These are phyloP conservation scores for Kwoniella botswanensis DNA, from an alignment of 768 basidiomycete species.

Conservation along the genomic window DNA sequence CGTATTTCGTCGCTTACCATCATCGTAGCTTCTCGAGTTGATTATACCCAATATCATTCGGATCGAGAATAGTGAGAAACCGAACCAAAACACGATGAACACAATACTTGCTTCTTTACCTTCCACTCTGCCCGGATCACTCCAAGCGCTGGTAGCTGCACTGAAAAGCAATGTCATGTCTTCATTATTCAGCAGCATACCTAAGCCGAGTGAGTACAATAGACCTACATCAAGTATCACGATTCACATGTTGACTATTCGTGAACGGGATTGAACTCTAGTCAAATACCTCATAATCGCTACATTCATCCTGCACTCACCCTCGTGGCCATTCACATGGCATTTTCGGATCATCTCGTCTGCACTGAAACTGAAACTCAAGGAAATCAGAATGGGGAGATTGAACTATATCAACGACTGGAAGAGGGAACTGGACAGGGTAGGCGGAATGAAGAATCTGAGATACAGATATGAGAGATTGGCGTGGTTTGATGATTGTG, in stretches of 20 bases:
- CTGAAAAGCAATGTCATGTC: conserved; percentile 3
- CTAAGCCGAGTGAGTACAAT: conserved; percentile 22
- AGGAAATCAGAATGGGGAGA: conserved; percentile 38
- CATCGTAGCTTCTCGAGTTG: too few species aligned
- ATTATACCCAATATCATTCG: too few species aligned
- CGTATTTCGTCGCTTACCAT: too few species aligned
- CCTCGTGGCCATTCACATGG: conserved; percentile 52
- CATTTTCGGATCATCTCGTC: conserved; percentile 43
- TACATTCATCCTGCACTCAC: conserved; percentile 43
- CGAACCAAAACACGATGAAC: not conserved
- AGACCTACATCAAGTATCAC: too few species aligned
- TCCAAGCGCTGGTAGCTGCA: conserved; percentile 11
- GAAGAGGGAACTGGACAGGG: conserved; percentile 16
- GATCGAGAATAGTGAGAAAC: not conserved
- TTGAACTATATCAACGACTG: conserved; percentile 42
- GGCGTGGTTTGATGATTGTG: conserved; percentile 51
- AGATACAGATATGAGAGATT: conserved; percentile 28
- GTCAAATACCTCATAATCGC: conserved; percentile 47
- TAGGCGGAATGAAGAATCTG: conserved; percentile 34
- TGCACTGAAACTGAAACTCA: conserved; percentile 34
- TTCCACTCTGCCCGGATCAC: not conserved
- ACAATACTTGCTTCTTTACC: conserved; percentile 6
- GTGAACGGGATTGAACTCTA: conserved; percentile 3
- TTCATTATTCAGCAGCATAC: conserved; percentile 24
- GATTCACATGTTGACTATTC: too few species aligned